Evolutionary conservation across 2,329 filamentous ascomycete genomes (phyloP).

Genomic region (Xylaria sp.): DNA sequence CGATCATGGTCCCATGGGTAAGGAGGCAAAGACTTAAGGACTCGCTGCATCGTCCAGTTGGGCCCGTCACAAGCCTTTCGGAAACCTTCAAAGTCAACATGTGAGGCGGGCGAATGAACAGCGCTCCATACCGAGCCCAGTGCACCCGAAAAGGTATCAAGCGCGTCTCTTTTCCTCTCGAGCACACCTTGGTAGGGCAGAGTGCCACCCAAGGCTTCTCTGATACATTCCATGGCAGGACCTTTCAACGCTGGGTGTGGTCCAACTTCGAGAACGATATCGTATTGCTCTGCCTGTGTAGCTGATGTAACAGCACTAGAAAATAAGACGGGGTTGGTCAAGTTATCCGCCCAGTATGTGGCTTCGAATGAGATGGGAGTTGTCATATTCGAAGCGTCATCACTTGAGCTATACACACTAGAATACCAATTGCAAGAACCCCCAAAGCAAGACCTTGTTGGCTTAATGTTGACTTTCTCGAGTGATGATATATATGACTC

Average conservation of each 20-base stretch:
- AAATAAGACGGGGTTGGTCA: conserved; percentile 26
- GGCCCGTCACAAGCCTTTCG: background rate
- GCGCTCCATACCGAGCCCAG: conserved; percentile 2
- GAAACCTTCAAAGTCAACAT: conserved; percentile 6
- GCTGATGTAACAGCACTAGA: conserved; percentile 7
- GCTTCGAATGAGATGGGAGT: background rate
- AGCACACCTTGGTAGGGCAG: background rate
- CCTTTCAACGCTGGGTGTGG: conserved; percentile 23
- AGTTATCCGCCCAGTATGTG: conserved; percentile 21
- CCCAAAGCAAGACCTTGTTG: background rate
- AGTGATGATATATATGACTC: conserved; percentile 42
- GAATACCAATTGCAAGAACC: conserved; percentile 36
- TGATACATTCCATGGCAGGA: conserved; percentile 11
- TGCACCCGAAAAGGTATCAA: background rate
- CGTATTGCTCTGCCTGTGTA: background rate
- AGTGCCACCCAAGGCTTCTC: background rate
- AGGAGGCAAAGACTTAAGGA: conserved; percentile 4
- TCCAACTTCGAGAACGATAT: conserved; percentile 25
- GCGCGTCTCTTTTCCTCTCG: background rate
- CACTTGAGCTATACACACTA: conserved; percentile 18
- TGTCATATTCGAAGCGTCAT: background rate
- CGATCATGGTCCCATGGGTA: conserved; percentile 13
- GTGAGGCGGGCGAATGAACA: background rate
- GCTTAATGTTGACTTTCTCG: background rate
- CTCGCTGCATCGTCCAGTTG: background rate